Evolutionary conservation across 2,329 filamentous ascomycete genomes (phyloP), one percentile per base, ranked within the genome.

Genomic region (Aspergillus clavatus): DNA sequence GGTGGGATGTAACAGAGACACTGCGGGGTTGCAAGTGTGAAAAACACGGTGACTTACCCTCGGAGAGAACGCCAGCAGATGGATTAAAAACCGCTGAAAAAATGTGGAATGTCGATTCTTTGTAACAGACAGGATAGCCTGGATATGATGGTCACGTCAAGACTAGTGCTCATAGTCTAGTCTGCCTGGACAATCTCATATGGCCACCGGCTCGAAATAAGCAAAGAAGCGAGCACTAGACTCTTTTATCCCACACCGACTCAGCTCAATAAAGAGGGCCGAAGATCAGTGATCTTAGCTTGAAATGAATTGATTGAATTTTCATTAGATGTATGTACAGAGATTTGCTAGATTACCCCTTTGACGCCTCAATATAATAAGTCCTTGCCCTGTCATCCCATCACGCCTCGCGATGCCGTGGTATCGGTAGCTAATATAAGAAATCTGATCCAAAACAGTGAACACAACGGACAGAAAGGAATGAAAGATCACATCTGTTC

Each of bases 401-500:
- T 16, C 37, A 38, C 37, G 14, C 26, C 38, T 4, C 31, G 16
- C 31, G 19, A 35, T 35, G 31, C 31, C 26, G 29, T 33, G 36
- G 43, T 45, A 41, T 37, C n/a, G 16, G 10, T 36, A 24, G 36
- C 33, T 33, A 29, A 27, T 28, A 42, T 42, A n/a, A 33, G 45
- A 41, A n/a, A 14, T 40, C 33, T 47, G 38, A 26, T 35, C 45
- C 27, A 39, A 43, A 45, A 51, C 46, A 46, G 28, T 21, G 29
- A 46, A 50, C 41, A 40, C 28, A 46, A 46, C 10, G 4, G 16
- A 43, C 12, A 18, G 35, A 40, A 23, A 38, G 31, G n/a, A 39
- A 39, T n/a, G 21, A 42, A 38, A 36, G 8, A 45, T 54, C 57
- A 70, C 42, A 77, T 66, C 26, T 68, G 69, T 24, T 62, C 69